Conservation (phyloP, 139 green algal genomes). For the Haematococcus lacustris region DNA sequence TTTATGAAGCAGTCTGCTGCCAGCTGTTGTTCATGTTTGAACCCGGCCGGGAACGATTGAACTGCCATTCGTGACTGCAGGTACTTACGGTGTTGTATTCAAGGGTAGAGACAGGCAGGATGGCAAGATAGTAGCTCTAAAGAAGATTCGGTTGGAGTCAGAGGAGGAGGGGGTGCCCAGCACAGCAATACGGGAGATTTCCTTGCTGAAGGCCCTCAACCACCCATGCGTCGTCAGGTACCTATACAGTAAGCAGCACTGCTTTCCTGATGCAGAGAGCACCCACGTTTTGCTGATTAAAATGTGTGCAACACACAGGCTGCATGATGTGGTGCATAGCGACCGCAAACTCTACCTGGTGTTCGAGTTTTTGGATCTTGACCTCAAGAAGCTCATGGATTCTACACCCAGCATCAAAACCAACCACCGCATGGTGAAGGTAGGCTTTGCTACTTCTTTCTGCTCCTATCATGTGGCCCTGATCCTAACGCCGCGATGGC, state of each 20-base stretch:
- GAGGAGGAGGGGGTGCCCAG: constrained; percentile 79
- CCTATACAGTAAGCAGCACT: neutral
- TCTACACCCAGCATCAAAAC: constrained; percentile 41
- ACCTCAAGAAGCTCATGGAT: constrained; percentile 98
- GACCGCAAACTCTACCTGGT: constrained; percentile 89
- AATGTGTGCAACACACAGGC: constrained; percentile 44
- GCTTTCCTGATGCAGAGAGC: neutral
- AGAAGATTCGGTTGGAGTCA: constrained; percentile 86
- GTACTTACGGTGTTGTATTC: constrained; percentile 97
- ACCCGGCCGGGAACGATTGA: no score
- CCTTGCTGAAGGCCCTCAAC: constrained; percentile 77
- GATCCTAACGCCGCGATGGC: no score
- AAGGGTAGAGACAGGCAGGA: constrained; percentile 71
- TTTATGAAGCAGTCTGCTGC: no score
- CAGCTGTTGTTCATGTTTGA: no score
- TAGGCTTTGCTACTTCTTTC: no score
- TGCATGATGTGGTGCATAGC: constrained; percentile 87
- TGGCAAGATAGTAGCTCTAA: constrained; percentile 77
- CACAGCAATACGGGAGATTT: constrained; percentile 80
- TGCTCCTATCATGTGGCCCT: no score
- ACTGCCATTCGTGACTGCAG: no score
- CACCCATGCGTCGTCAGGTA: constrained; percentile 47
- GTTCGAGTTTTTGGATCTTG: constrained; percentile 96
- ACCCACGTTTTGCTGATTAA: neutral
- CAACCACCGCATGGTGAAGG: constrained; percentile 73